A percentile compares a stretch with the other conserved stretches of the same genome.
Conservation (phyloP, 331 rosid genomes). For the Malus hybrid region DNA sequence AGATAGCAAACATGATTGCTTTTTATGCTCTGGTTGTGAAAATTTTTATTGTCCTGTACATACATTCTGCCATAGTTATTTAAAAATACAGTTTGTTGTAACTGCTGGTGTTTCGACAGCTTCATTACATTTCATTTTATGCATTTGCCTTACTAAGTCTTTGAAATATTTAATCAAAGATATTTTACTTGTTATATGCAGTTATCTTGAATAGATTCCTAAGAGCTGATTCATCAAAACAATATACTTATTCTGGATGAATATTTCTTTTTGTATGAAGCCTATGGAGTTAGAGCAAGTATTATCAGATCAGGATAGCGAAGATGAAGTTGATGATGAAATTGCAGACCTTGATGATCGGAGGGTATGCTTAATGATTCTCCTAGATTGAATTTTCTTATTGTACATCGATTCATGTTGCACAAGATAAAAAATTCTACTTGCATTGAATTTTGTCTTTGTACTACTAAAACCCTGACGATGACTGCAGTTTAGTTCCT, state of each 20-base stretch:
- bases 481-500: background rate
- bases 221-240: background rate
- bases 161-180: background rate
- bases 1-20: too few relatives aligned
- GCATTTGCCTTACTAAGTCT: background rate
- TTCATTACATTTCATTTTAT: background rate
- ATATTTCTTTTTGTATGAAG: constrained; percentile 32
- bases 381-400: background rate
- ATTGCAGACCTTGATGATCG: constrained; percentile 95
- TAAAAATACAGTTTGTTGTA: too few relatives aligned
- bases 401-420: background rate
- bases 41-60: too few relatives aligned
- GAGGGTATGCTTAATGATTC: constrained; percentile 53
- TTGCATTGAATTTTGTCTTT: background rate
- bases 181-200: background rate
- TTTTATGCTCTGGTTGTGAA: too few relatives aligned
- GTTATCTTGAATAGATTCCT: background rate
- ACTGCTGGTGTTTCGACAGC: background rate
- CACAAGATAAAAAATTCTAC: constrained; percentile 2
- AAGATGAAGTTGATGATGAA: constrained; percentile 86
- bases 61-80: too few relatives aligned
- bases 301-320: constrained; percentile 84
- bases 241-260: background rate
- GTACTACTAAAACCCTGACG: too few relatives aligned
- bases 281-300: constrained; percentile 90